A percentile compares a stretch with the other conserved stretches of the same genome.
Evolutionary conservation across 2,329 filamentous ascomycete species (phyloP).

Genomic region (Parasarocladium wereldwijsianum): DNA sequence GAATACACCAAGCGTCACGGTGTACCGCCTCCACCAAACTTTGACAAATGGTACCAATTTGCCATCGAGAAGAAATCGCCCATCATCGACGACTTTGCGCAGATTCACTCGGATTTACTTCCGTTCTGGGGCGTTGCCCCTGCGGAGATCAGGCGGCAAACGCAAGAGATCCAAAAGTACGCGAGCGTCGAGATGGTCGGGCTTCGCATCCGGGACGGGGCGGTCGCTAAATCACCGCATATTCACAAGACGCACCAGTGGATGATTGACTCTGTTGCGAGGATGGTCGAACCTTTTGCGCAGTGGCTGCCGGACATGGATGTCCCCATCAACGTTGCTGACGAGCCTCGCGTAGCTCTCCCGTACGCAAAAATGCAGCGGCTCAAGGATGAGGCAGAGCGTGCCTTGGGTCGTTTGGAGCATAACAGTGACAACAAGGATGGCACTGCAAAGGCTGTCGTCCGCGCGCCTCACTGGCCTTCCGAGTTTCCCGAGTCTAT

Average conservation of each 20-base stretch:
- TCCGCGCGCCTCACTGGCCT: constrained; percentile 7
- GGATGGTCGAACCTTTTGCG: constrained; percentile 54
- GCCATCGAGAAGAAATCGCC: constrained; percentile 45
- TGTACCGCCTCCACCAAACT: constrained; percentile 58
- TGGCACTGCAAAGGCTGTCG: constrained; percentile 10
- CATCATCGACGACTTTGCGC: constrained; percentile 64
- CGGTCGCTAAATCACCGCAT: constrained; percentile 24
- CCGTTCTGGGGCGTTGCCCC: constrained; percentile 65
- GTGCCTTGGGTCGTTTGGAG: constrained; percentile 34
- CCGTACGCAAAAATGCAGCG: constrained; percentile 39
- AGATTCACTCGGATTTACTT: constrained; percentile 55
- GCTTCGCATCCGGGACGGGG: constrained; percentile 45
- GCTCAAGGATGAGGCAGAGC: constrained; percentile 33
- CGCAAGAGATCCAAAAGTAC: constrained; percentile 16
- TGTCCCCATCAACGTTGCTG: constrained; percentile 60
- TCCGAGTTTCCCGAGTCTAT: constrained; percentile 6
- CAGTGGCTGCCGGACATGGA: constrained; percentile 65
- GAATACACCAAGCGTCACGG: constrained; percentile 32
- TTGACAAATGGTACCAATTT: constrained; percentile 70
- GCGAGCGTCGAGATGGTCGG: constrained; percentile 22
- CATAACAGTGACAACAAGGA: not conserved
- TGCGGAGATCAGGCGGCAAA: constrained; percentile 44
- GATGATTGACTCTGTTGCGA: constrained; percentile 26
- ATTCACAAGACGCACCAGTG: constrained; percentile 18
- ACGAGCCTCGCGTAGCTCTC: constrained; percentile 43